These are phyloP conservation scores for Houttuynia cordata DNA, from an alignment of 164 flowering plant genomes.

Conservation along the genomic window DNA sequence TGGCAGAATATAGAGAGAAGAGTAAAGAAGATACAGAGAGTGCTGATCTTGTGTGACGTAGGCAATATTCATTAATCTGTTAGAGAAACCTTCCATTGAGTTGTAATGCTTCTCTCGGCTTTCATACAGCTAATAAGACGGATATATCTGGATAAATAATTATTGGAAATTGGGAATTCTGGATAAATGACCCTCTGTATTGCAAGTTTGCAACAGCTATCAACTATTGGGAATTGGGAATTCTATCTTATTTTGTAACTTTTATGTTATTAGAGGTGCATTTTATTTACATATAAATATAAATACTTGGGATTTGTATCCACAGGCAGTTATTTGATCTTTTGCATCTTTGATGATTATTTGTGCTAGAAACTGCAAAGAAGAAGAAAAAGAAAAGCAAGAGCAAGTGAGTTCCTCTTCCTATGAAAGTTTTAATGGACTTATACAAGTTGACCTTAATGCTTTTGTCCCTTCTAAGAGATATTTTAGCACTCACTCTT, in stretches of 20 bases:
- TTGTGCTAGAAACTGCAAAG: constrained; percentile 52
- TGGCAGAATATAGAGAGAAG: too few species aligned
- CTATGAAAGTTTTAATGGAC: background rate
- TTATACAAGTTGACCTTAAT: background rate
- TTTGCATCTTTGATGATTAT: background rate
- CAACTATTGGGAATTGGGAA: background rate
- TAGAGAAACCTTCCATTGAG: too few species aligned
- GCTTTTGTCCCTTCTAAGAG: background rate
- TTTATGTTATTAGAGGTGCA: background rate
- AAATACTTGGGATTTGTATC: background rate
- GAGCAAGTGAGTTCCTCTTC: constrained; percentile 59
- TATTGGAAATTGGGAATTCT: too few species aligned
- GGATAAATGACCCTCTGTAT: background rate
- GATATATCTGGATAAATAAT: too few species aligned
- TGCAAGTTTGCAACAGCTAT: too few species aligned
- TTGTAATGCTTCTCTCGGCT: too few species aligned
- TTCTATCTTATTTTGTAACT: background rate
- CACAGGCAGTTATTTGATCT: background rate
- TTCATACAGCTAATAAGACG: too few species aligned
- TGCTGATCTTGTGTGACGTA: too few species aligned
- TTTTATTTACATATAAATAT: background rate
- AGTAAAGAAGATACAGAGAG: too few species aligned
- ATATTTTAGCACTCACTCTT: background rate
- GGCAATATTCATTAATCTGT: too few species aligned
- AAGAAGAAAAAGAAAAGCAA: constrained; percentile 93